phyloP scores from a whole-genome alignment of 2,329 filamentous ascomycete genomes.

The Calonectria multiphialidica region DNA sequence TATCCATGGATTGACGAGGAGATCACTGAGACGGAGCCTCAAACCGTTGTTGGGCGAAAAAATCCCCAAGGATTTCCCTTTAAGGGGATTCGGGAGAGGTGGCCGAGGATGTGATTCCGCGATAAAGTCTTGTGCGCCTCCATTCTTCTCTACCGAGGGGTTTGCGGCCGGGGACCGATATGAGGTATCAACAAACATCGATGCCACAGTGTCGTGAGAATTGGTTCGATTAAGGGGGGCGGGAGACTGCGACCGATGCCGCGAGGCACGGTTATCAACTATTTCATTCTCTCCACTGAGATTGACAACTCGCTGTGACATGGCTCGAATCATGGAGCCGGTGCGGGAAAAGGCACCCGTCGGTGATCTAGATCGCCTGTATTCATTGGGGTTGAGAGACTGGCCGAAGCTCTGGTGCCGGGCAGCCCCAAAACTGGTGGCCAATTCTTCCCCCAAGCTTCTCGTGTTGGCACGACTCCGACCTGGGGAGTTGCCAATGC shows the following conservation, averaged over 20 bases:
- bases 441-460: constrained; percentile 65
- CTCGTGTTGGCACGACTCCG: constrained; percentile 66
- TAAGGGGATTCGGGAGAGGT: constrained; percentile 76
- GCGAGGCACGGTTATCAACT: constrained; percentile 77
- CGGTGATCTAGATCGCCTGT: constrained; percentile 70
- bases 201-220: constrained; percentile 39
- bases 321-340: constrained; percentile 82
- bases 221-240: constrained; percentile 54
- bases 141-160: constrained; percentile 60
- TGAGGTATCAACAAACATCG: constrained; percentile 61
- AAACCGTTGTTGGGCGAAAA: constrained; percentile 84
- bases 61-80: constrained; percentile 86
- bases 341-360: constrained; percentile 77
- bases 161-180: constrained; percentile 63
- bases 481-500: constrained; percentile 67
- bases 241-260: constrained; percentile 70
- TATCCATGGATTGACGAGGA: constrained; percentile 87
- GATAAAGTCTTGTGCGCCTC: constrained; percentile 35
- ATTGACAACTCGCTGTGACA: constrained; percentile 98
- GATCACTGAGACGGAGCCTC: constrained; percentile 80
- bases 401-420: constrained; percentile 69
- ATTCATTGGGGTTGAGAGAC: constrained; percentile 64
- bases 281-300: constrained; percentile 92
- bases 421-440: constrained; percentile 65
- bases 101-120: constrained; percentile 31